A percentile compares a stretch with the other conserved stretches of the same genome.
These are phyloP conservation scores for Candida montana DNA, from an alignment of 805 yeast genomes.

Conservation along the genomic window DNA sequence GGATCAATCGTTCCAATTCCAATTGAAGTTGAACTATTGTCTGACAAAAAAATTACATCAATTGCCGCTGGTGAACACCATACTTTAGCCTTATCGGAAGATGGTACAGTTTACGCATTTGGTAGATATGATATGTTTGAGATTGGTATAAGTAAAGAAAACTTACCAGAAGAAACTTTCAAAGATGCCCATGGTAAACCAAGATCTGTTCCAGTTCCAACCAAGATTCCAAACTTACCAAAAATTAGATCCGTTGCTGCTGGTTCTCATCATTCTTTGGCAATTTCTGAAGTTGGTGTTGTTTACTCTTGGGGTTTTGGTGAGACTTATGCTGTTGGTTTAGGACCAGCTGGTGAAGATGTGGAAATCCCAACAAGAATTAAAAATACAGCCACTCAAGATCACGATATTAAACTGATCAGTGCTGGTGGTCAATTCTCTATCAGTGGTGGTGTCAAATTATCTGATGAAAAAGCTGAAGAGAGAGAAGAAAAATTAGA, in stretches of 20 bases:
- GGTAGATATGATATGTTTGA: conserved; percentile 95
- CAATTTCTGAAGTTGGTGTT: conserved; percentile 77
- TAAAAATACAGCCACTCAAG: conserved; percentile 88
- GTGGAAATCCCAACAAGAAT: conserved; percentile 85
- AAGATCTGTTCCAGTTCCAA: conserved; percentile 83
- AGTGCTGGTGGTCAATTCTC: conserved; percentile 99
- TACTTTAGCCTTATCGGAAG: conserved; percentile 64
- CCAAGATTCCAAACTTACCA: conserved; percentile 56
- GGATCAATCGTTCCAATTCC: conserved; percentile 80
- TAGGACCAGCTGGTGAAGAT: conserved; percentile 85
- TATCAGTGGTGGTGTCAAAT: conserved; percentile 69
- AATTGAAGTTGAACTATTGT: conserved; percentile 60
- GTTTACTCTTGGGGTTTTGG: conserved; percentile 98
- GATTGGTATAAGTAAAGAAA: conserved; percentile 65
- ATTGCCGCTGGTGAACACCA: conserved; percentile 96
- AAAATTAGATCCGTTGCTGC: conserved; percentile 57
- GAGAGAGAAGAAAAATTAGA: conserved; percentile 46
- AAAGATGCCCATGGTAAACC: conserved; percentile 75
- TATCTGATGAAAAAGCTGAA: conserved; percentile 35
- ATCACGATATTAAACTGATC: conserved; percentile 59
- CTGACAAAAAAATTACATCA: conserved; percentile 47
- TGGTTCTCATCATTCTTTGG: conserved; percentile 92
- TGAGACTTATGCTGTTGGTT: conserved; percentile 93
- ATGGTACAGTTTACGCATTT: conserved; percentile 75
- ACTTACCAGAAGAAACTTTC: conserved; percentile 68